These are phyloP conservation scores for Halteria grandinella DNA, from an alignment of 73 alveolate genomes.

Conservation along the genomic window DNA sequence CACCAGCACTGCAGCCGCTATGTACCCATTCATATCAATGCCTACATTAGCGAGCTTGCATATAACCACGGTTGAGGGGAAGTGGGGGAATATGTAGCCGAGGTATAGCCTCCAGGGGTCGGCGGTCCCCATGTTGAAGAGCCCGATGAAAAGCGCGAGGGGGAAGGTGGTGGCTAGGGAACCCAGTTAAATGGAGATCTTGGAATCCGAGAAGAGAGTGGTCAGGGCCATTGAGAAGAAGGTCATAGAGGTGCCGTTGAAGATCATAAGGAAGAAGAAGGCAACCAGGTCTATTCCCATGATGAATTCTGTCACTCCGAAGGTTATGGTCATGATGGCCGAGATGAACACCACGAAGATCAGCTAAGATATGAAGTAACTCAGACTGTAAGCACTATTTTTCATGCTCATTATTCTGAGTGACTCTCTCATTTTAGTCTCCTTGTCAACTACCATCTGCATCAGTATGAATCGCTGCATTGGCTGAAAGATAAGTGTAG, in stretches of 20 bases:
- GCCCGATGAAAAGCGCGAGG: conserved; percentile 13
- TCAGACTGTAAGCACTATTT: conserved; percentile 54
- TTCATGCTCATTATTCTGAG: conserved; percentile 74
- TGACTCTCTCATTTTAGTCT: conserved; percentile 72
- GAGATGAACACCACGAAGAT: conserved; percentile 49
- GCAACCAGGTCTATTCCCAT: neutral
- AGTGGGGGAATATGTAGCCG: conserved; percentile 28
- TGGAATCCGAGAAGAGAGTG: conserved; percentile 71
- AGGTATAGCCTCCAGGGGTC: conserved; percentile 28
- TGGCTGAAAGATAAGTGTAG: conserved; percentile 4
- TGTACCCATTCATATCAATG: neutral
- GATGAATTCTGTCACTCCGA: neutral
- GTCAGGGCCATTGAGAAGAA: conserved; percentile 66
- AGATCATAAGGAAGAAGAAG: conserved; percentile 44
- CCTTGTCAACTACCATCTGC: conserved; percentile 68
- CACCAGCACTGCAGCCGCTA: conserved; percentile 25
- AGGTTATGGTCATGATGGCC: neutral
- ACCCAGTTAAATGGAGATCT: conserved; percentile 59
- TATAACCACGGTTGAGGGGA: conserved; percentile 5
- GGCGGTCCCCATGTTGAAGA: conserved; percentile 5
- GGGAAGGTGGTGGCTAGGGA: conserved; percentile 49
- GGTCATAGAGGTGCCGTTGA: conserved; percentile 57
- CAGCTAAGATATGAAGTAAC: conserved; percentile 57
- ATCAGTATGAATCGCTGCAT: conserved; percentile 23
- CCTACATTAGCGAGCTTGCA: conserved; percentile 4